Conservation (phyloP, 805 yeast genomes). For the Scheffersomyces ergatensis region DNA sequence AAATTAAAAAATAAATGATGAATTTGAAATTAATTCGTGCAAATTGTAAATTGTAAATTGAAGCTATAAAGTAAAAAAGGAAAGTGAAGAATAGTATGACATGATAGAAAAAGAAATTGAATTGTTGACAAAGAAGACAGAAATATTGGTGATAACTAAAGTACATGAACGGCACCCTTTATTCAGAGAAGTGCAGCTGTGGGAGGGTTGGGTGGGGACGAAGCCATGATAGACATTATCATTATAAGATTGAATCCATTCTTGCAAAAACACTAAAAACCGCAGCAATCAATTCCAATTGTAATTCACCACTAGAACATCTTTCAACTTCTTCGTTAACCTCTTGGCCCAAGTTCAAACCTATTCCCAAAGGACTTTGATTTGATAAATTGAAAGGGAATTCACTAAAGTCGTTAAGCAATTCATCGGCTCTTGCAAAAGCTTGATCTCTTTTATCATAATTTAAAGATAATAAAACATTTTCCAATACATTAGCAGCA, state of each 20-base stretch:
- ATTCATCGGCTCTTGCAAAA: slow-evolving; percentile 89
- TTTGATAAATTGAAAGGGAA: slow-evolving; percentile 68
- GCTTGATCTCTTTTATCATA: slow-evolving; percentile 92
- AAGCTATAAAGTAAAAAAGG: no score
- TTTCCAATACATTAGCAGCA: slow-evolving; percentile 95
- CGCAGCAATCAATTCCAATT: slow-evolving; percentile 88
- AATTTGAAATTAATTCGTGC: no score
- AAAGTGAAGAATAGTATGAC: no score
- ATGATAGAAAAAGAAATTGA: no score
- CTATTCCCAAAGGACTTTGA: slow-evolving; percentile 64
- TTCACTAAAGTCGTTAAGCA: slow-evolving; percentile 76
- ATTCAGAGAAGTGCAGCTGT: no score
- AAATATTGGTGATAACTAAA: no score
- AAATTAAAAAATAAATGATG: no score
- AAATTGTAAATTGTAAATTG: no score
- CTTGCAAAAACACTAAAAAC: slow-evolving; percentile 86
- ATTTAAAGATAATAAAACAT: slow-evolving; percentile 70
- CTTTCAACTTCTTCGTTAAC: slow-evolving; percentile 50
- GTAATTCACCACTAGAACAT: slow-evolving; percentile 54
- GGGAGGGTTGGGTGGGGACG: no score
- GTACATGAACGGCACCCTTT: no score
- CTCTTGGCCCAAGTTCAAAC: slow-evolving; percentile 65
- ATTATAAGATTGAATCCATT: slow-evolving; percentile 81
- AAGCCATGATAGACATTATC: no score
- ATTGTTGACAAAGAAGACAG: no score